phyloP scores from a whole-genome alignment of 2,329 filamentous ascomycete genomes.

The Ascochyta pisi region DNA sequence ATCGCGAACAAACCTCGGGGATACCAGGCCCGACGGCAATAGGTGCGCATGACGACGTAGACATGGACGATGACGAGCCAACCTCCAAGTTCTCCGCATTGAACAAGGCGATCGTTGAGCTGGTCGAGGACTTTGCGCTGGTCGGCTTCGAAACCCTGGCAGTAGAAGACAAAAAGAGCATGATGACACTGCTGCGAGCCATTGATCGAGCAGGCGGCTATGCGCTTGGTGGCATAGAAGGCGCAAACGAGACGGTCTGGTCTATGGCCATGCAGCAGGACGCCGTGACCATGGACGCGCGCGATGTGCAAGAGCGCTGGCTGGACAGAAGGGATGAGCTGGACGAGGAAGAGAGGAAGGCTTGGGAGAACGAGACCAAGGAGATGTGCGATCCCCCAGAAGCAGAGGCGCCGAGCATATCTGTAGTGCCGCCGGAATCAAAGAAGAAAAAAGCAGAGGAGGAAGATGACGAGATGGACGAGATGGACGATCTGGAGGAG shows the following conservation, averaged over 20 bases:
- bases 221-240: constrained; percentile 87
- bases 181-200: constrained; percentile 88
- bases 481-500: constrained; percentile 49
- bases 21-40: constrained; percentile 41
- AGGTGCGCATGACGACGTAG: constrained; percentile 50
- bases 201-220: constrained; percentile 94
- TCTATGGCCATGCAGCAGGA: constrained; percentile 86
- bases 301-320: constrained; percentile 96
- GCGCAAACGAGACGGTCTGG: constrained; percentile 96
- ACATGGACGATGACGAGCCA: constrained; percentile 41
- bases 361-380: constrained; percentile 77
- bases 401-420: constrained; percentile 5
- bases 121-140: constrained; percentile 89
- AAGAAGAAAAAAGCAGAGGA: constrained; percentile 13
- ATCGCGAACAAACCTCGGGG: constrained; percentile 68
- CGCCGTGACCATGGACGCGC: constrained; percentile 74
- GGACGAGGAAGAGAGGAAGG: constrained; percentile 77
- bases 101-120: constrained; percentile 83
- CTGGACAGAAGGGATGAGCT: constrained; percentile 87
- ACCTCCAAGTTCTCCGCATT: constrained; percentile 77
- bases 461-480: constrained; percentile 44
- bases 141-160: constrained; percentile 93
- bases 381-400: constrained; percentile 36
- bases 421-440: constrained; percentile 3
- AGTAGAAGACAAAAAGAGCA: constrained; percentile 95